phyloP scores from a whole-genome alignment of 177 flowering plant genomes.

The Vitis hybrid region DNA sequence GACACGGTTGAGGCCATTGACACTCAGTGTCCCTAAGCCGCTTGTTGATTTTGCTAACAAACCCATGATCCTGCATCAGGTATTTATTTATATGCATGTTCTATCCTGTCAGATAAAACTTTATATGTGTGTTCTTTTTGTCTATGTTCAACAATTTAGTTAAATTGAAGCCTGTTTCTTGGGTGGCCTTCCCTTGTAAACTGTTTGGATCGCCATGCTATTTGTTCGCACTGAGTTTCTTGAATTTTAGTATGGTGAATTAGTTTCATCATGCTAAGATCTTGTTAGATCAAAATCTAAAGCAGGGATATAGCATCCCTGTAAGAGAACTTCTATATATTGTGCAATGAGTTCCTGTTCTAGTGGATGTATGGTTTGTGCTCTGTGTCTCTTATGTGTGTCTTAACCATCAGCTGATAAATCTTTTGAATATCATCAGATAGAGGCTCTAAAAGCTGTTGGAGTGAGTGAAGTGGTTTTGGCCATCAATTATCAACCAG shows the following conservation, averaged over 20 bases:
- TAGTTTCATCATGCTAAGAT: too few species aligned
- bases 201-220: too few species aligned
- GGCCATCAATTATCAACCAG: conserved; percentile 98
- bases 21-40: conserved; percentile 95
- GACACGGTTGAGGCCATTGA: conserved; percentile 94
- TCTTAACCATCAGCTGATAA: background rate
- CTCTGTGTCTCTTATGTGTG: background rate
- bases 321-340: too few species aligned
- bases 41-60: conserved; percentile 98
- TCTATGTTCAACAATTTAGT: background rate
- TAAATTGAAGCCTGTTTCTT: too few species aligned
- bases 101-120: too few species aligned
- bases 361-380: background rate
- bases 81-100: conserved; percentile 16
- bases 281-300: too few species aligned
- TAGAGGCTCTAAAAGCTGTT: conserved; percentile 89
- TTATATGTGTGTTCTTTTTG: background rate
- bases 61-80: conserved; percentile 99
- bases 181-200: background rate
- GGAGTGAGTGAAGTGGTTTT: conserved; percentile 96
- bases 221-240: too few species aligned
- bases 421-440: conserved; percentile 40
- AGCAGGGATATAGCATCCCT: too few species aligned
- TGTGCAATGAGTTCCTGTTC: background rate
- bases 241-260: too few species aligned